Evolutionary conservation across 768 basidiomycete species (phyloP).

Genomic region (Mycena galopus): DNA sequence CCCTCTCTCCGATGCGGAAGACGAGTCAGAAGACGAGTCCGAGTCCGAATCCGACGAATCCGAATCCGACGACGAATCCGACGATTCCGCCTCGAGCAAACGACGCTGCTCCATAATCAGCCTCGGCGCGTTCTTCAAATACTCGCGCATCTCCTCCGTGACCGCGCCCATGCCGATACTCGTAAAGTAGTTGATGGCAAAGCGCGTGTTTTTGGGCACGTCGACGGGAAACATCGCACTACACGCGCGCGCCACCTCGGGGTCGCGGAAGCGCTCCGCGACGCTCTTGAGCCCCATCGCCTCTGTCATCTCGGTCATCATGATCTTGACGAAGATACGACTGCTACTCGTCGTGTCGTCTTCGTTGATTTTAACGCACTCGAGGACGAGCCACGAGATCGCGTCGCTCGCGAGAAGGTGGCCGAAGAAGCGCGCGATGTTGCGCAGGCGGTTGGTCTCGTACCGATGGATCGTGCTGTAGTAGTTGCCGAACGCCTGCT

Average conservation of each 20-base stretch:
- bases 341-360: constrained; percentile 97
- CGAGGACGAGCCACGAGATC: constrained; percentile 89
- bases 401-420: constrained; percentile 90
- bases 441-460: constrained; percentile 97
- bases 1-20: neutral
- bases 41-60: constrained; percentile 55
- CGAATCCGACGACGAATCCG: constrained; percentile 45
- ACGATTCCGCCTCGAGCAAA: constrained; percentile 79
- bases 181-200: constrained; percentile 98
- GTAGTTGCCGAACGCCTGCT: constrained; percentile 89
- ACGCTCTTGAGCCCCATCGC: constrained; percentile 89
- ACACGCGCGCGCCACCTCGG: constrained; percentile 80
- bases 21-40: constrained; percentile 49
- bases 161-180: constrained; percentile 90
- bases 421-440: constrained; percentile 97
- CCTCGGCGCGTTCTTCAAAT: constrained; percentile 94
- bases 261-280: constrained; percentile 92
- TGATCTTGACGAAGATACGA: constrained; percentile 97
- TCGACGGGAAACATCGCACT: constrained; percentile 95
- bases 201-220: constrained; percentile 95
- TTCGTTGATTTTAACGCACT: constrained; percentile 92
- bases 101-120: constrained; percentile 95
- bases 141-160: constrained; percentile 98
- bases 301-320: constrained; percentile 96
- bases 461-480: constrained; percentile 98